Evolutionary conservation across 768 basidiomycete genomes (phyloP), one percentile per base, ranked within the genome.

Genomic region (Collybia mongolica): DNA sequence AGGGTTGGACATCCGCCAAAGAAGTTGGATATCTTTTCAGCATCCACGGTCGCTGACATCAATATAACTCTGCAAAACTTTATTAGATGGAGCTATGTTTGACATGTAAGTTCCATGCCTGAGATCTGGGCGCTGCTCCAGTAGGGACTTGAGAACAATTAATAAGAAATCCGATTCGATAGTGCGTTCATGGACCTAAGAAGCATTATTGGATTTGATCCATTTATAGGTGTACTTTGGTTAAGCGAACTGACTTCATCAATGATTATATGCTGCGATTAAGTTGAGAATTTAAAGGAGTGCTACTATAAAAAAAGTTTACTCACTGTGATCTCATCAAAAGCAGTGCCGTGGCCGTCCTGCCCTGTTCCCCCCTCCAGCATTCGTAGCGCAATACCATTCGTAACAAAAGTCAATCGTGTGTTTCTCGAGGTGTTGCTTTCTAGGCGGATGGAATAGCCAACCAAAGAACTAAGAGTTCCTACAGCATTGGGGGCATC

Each of bases 81-180:
- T 32, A 53, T 54, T 43, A 49, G 36, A 26, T 38, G 37, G 20
- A 43, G 26, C 51, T 14, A 32, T n/a, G 17, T 15, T 17, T 44
- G 17, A 40, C 26, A 39, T 35, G 9, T 23, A 11, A 15, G 29
- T 32, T 6, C 64, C 74, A 51, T 55, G 89, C 93, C 90, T 95
- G n/a, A 99, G 73, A 58, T 96, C 85, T 43, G 85, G 79, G 20
- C 91, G 79, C 54, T 86, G 81, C 48, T 77, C 69, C 45, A 97
- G 67, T 28, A 98, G 71, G 14, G 89, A 85, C 67, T 92, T 93
- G 46, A 99, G 76, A 5, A 98, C 92, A 56, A 98, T 93, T 26
- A 99, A 74, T 26, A 99, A 78, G 71, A 99, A 99, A 66, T 98
- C 96, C 0, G 93, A 95, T 63, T 99, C 96, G 57, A 99, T 97